Base-by-base conservation (phyloP, 2,329 filamentous ascomycete genomes). In the Fusarium dlaminii region DNA sequence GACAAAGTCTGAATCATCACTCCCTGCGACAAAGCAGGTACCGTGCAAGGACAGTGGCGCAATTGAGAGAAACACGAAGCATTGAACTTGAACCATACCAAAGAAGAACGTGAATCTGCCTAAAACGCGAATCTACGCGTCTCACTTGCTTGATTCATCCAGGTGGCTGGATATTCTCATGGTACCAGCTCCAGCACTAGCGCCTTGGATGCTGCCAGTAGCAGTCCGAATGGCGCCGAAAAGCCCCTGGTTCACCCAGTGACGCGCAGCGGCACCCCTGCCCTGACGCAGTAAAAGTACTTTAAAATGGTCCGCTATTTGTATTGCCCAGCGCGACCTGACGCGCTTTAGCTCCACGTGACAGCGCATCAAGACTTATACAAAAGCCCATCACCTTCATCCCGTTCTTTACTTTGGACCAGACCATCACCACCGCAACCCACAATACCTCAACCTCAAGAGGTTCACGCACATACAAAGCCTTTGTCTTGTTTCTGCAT, bases 291-390 rank as follows among this genome's bases (percentile, higher is more conserved):
- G 30, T 58, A 48, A 48, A 27, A 60, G 27, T 30, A 34, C 70
- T 52, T 67, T 75, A 75, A 76, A 78, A 74, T 78, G 80, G 70
- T 63, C 75, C 59, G 59, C 51, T 58, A 46, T 54, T 73, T 73
- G 66, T 37, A 75, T 74, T 76, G 78, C 79, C 80, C 79, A 77
- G 73, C 73, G 77, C 73, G 78, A 58, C 42, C 42, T 58, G 42
- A 82, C 82, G 82, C 82, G 82, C 82, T 75, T 37, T 39, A 40
- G 51, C 60, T 66, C 67, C 82, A 84, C 83, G 83, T 84, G 83
- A 84, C 76, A 75, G 73, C 81, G 79, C 77, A 79, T 79, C 75
- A 66, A 72, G 66, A 63, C 71, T 76, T 78, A 72, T 82, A 84
- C 82, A 84, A 84, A 84, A 84, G 78, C 77, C 77, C 78, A 78